Conservation (phyloP, 768 basidiomycete species). For the Leccinum olivaceopallidum region DNA sequence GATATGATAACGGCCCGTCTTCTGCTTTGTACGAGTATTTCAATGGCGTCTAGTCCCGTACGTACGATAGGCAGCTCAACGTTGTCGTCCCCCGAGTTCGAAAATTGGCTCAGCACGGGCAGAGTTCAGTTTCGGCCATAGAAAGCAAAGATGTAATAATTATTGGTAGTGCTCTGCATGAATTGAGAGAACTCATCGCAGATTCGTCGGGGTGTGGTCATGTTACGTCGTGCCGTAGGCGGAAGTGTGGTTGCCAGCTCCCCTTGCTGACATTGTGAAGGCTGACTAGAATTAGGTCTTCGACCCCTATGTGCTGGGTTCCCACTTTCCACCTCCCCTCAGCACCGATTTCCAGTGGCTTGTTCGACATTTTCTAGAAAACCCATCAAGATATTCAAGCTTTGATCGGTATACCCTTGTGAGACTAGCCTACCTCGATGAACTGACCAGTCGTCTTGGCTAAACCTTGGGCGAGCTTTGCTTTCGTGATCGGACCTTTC, state of each 20-base stretch:
- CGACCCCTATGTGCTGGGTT: conserved; percentile 51
- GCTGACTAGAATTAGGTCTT: conserved; percentile 72
- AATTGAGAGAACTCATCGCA: no score
- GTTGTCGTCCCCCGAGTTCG: background rate
- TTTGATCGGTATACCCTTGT: conserved; percentile 33
- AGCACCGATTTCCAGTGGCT: conserved; percentile 60
- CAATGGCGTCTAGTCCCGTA: background rate
- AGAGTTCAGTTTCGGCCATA: background rate
- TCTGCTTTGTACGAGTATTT: background rate
- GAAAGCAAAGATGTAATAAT: background rate
- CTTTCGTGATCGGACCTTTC: conserved; percentile 72
- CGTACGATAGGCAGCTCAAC: background rate
- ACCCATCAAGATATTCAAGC: conserved; percentile 3
- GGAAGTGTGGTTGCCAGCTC: conserved; percentile 79
- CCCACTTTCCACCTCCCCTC: conserved; percentile 66
- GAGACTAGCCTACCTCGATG: conserved; percentile 47
- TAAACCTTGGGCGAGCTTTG: conserved; percentile 71
- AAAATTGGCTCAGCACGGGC: background rate
- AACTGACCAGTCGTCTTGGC: conserved; percentile 69
- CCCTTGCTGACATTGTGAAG: conserved; percentile 83
- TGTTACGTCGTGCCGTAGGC: conserved; percentile 37
- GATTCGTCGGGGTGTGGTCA: background rate
- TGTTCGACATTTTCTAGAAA: conserved; percentile 47
- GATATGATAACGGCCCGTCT: background rate
- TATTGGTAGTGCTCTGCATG: background rate